Evolutionary conservation across 2,329 filamentous ascomycete genomes (phyloP).

Genomic region (Cercospora sp.): DNA sequence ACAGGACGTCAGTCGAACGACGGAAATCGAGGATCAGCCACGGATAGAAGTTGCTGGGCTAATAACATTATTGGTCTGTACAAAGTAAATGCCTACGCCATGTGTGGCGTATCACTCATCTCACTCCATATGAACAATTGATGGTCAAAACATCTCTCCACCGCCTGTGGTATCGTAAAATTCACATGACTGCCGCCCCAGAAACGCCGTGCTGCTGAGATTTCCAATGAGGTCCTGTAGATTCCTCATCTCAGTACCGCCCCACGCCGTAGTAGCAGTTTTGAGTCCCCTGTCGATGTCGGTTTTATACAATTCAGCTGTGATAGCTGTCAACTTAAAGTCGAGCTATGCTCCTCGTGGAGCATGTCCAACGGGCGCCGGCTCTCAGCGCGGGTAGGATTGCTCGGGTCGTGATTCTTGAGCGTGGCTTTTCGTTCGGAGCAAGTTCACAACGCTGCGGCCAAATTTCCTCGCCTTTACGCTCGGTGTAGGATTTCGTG

Average conservation of each 20-base stretch:
- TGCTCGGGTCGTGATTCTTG: slow-evolving; percentile 19
- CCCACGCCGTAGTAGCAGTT: neutral
- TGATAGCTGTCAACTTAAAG: neutral
- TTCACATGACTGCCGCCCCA: neutral
- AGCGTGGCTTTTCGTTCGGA: slow-evolving; percentile 35
- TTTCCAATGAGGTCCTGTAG: neutral
- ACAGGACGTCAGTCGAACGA: neutral
- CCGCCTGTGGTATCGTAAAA: slow-evolving; percentile 6
- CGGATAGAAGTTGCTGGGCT: neutral
- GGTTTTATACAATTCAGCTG: neutral
- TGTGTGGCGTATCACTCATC: neutral
- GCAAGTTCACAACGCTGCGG: slow-evolving; percentile 37
- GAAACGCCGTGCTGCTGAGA: slow-evolving; percentile 5
- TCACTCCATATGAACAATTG: neutral
- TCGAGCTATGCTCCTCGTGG: neutral
- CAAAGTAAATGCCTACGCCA: neutral
- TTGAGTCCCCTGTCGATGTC: neutral
- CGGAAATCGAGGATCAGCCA: neutral
- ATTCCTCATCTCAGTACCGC: neutral
- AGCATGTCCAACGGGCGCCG: neutral
- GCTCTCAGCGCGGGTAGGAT: slow-evolving; percentile 9
- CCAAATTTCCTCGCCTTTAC: slow-evolving; percentile 39
- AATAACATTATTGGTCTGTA: slow-evolving; percentile 8
- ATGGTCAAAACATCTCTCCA: neutral
- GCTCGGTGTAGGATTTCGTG: slow-evolving; percentile 33